Conservation (phyloP, 2,329 filamentous ascomycete species). For the Fusarium armeniacum region DNA sequence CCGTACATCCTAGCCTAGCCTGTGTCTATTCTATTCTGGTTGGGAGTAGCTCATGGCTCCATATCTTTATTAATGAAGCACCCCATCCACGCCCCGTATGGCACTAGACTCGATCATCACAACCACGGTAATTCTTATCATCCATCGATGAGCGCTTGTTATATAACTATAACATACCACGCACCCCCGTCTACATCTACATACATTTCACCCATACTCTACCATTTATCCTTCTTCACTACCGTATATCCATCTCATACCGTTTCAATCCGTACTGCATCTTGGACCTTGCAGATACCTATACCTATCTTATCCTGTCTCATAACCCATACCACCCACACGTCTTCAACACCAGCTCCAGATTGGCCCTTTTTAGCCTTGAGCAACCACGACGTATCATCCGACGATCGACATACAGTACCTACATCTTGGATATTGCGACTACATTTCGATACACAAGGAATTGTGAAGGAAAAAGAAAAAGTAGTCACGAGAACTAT, state of each 20-base stretch:
- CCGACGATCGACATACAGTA: conserved; percentile 34
- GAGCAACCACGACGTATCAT: conserved; percentile 34
- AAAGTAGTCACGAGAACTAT: conserved; percentile 23
- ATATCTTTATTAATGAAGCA: conserved; percentile 46
- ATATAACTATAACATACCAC: conserved; percentile 33
- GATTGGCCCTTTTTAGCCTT: conserved; percentile 39
- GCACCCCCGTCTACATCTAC: conserved; percentile 17
- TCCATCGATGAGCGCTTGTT: conserved; percentile 5
- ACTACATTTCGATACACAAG: conserved; percentile 28
- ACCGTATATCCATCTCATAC: conserved; percentile 4
- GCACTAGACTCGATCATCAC: conserved; percentile 36
- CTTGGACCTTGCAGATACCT: conserved; percentile 32
- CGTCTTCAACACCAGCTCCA: conserved; percentile 41
- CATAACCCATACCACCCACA: conserved; percentile 38
- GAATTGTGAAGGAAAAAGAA: background rate
- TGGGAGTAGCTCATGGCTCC: conserved; percentile 9
- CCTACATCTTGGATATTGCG: conserved; percentile 35
- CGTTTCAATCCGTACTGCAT: conserved; percentile 14
- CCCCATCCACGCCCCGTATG: conserved; percentile 31
- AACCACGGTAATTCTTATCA: conserved; percentile 26
- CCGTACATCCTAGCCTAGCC: conserved; percentile 27
- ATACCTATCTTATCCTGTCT: conserved; percentile 1
- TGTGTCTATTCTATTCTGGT: conserved; percentile 14
- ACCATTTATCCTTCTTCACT: conserved; percentile 2
- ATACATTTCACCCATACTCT: conserved; percentile 4